Base-by-base conservation (phyloP, 148 eudicot genomes). In the Fagopyrum homotropicum region DNA sequence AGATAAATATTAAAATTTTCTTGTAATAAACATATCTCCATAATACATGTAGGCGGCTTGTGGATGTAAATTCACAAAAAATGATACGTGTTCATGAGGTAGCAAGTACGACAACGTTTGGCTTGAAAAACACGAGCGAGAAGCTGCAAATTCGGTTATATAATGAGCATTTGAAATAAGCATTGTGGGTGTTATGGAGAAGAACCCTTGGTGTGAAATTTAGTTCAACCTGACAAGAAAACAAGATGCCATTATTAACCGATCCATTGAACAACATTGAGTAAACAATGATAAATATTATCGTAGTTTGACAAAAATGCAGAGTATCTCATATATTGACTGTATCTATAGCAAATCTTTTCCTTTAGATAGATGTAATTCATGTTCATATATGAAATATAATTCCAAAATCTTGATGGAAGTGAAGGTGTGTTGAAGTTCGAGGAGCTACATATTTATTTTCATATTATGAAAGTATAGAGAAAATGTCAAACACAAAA, bases 181-280 rank as follows among this genome's bases (percentile, higher is more conserved):
- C 83, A 5, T 61, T 30, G 69, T 79, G 78, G 46, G 85, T 88
- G 61, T 86, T 76, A 45, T 86, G 78, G 52, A 77, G 78, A 73
- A 79, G 72, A 78, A 83, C 82, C 63, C 72, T 81, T 45, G 86
- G 56, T 35, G 86, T 86, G 74, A 88, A 79, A 80, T 88, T 86
- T 72, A 88, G 68, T 54, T 78, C 74, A 69, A 81, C 88, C 89
- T 88, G 80, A 35, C 29, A 43, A 14, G 19, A 26, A 16, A 59
- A 46, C 26, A 55, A 51, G 9, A 54, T 19, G 6, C 7, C 63
- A 52, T 26, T 19, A n/a, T 40, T 7, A 75, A 59, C 15, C 11
- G 9, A 66, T 26, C 26, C n/a, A 15, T 6, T 19, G 10, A 59
- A 16, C 51, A n/a, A 40, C 5, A 14, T 55, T 9, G 49, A 12